Percentiles rank a stretch among this genome's conserved stretches.
Conservation (phyloP, 345 rosid genomes). For the thale cress (Arabidopsis thaliana) region DNA sequence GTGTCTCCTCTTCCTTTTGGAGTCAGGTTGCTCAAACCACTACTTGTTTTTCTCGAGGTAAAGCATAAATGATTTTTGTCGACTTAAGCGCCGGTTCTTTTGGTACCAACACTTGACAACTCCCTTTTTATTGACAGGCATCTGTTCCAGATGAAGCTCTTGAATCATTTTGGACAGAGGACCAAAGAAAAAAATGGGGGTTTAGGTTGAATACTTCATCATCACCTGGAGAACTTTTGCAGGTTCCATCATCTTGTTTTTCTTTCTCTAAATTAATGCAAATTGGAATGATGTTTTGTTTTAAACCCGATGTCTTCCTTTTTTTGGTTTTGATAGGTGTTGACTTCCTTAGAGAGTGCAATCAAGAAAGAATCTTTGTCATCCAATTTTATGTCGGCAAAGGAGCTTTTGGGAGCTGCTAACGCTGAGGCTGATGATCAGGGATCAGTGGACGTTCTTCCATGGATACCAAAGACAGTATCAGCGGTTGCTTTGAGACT, state of each 20-base stretch:
- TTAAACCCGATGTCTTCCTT: not conserved
- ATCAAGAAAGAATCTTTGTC: conserved; percentile 68
- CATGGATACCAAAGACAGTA: conserved; percentile 96
- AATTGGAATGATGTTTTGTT: not conserved
- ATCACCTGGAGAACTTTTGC: conserved; percentile 70
- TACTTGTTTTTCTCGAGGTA: conserved; percentile 79
- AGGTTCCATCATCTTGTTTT: conserved; percentile 55
- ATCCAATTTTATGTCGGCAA: conserved; percentile 67
- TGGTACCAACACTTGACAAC: conserved; percentile 29
- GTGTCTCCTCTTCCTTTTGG: conserved; percentile 73
- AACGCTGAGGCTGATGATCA: conserved; percentile 46
- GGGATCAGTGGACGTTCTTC: conserved; percentile 64
- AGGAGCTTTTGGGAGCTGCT: conserved; percentile 63
- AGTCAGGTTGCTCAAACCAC: conserved; percentile 72
- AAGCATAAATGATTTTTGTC: conserved; percentile 21
- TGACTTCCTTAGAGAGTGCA: conserved; percentile 76
- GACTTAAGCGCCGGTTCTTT: not conserved
- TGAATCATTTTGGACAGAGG: conserved; percentile 76
- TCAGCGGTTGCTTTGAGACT: conserved; percentile 90
- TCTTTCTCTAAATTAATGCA: conserved; percentile 15
- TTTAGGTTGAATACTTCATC: conserved; percentile 62
- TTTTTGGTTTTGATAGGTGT: conserved; percentile 53
- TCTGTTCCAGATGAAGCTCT: conserved; percentile 80
- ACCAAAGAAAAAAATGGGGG: conserved; percentile 60
- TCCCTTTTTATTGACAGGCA: conserved; percentile 53